phyloP scores from a whole-genome alignment of 371 early-diverging fungal species.

The Syncephalastrum sp. region DNA sequence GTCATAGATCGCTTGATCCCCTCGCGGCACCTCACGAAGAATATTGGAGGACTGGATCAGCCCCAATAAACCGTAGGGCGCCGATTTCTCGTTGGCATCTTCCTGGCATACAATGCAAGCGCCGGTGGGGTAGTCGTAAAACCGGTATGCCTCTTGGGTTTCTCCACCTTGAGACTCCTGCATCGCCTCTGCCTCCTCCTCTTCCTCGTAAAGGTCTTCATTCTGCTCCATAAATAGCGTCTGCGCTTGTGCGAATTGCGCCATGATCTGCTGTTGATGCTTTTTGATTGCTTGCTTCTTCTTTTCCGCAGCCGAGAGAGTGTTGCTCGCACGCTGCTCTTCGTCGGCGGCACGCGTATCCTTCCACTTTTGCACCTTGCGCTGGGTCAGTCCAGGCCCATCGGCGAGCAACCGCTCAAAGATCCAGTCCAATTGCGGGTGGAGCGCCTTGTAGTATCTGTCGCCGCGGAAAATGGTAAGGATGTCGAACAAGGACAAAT shows the following conservation, averaged over 20 bases:
- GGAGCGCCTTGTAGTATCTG: slow-evolving; percentile 30
- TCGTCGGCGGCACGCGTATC: neutral
- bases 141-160: slow-evolving; percentile 8
- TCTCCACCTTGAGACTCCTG: slow-evolving; percentile 6
- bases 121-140: slow-evolving; percentile 74
- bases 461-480: slow-evolving; percentile 27
- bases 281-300: slow-evolving; percentile 82
- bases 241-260: slow-evolving; percentile 87
- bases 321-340: neutral
- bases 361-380: slow-evolving; percentile 25
- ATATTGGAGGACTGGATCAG: slow-evolving; percentile 80
- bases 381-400: slow-evolving; percentile 13
- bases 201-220: slow-evolving; percentile 64
- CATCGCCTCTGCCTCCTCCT: slow-evolving; percentile 36
- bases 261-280: slow-evolving; percentile 86
- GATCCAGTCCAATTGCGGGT: slow-evolving; percentile 30
- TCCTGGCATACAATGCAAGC: slow-evolving; percentile 96
- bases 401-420: slow-evolving; percentile 22
- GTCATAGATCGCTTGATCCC: slow-evolving; percentile 52
- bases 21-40: slow-evolving; percentile 64
- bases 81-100: slow-evolving; percentile 66
- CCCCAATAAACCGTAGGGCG: slow-evolving; percentile 82
- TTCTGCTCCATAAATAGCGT: slow-evolving; percentile 84
- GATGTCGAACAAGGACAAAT: slow-evolving; percentile 32
- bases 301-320: neutral